phyloP scores from a whole-genome alignment of 2,329 filamentous ascomycete genomes.

The Rhynchosporium graminicola region DNA sequence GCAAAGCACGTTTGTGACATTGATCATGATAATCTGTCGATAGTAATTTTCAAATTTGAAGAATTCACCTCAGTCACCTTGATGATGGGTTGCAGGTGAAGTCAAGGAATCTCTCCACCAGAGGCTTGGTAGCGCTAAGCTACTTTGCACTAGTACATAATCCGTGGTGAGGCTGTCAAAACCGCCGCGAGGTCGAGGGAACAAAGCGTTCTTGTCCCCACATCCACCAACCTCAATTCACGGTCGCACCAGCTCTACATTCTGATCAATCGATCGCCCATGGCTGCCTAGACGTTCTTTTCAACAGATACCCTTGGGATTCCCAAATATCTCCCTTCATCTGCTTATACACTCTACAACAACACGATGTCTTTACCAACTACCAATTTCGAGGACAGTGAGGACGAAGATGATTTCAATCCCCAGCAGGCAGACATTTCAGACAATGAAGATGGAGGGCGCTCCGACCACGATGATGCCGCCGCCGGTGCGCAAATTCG shows the following conservation, averaged over 20 bases:
- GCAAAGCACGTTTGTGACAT: too few relatives aligned
- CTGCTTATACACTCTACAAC: slow-evolving; percentile 1
- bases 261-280: not conserved
- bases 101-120: not conserved
- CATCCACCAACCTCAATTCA: not conserved
- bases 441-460: slow-evolving; percentile 62
- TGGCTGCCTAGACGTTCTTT: slow-evolving; percentile 20
- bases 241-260: not conserved
- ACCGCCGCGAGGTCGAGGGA: slow-evolving; percentile 1
- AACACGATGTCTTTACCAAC: slow-evolving; percentile 36
- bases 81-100: not conserved
- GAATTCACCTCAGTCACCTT: too few relatives aligned
- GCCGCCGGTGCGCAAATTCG: slow-evolving; percentile 35
- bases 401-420: slow-evolving; percentile 88
- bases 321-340: slow-evolving; percentile 6
- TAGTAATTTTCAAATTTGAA: too few relatives aligned
- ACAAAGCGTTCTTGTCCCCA: slow-evolving; percentile 1
- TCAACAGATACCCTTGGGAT: slow-evolving; percentile 21
- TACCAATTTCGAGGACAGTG: slow-evolving; percentile 54
- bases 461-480: slow-evolving; percentile 34
- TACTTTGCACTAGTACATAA: not conserved
- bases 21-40: too few relatives aligned
- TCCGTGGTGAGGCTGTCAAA: slow-evolving; percentile 9
- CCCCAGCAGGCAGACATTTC: slow-evolving; percentile 73
- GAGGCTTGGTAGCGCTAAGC: not conserved